phyloP scores from a whole-genome alignment of 2,329 filamentous ascomycete species.

The Talaromyces sp. region DNA sequence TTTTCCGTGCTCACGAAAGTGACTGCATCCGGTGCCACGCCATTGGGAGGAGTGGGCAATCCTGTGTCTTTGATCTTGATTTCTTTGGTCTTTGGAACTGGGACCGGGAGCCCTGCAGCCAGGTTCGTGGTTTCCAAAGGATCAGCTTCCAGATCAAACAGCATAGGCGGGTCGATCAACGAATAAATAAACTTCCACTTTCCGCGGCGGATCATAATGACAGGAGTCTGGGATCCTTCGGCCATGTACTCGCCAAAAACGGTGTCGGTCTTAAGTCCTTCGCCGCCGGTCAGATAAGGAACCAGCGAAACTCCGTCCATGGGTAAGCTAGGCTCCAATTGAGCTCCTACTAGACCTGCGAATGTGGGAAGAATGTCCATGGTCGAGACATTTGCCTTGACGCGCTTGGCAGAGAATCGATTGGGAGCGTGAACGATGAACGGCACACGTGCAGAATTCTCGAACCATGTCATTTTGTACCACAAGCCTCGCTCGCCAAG shows the following conservation, averaged over 20 bases:
- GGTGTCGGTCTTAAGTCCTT: slow-evolving; percentile 65
- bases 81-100: slow-evolving; percentile 38
- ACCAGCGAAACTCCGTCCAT: slow-evolving; percentile 81
- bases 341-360: slow-evolving; percentile 73
- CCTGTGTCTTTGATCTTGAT: slow-evolving; percentile 20
- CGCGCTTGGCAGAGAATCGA: slow-evolving; percentile 69
- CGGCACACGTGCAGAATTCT: slow-evolving; percentile 84
- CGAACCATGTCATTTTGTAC: slow-evolving; percentile 98
- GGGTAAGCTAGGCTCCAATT: slow-evolving; percentile 67
- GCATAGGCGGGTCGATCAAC: slow-evolving; percentile 75
- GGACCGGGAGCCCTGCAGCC: slow-evolving; percentile 32
- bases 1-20: slow-evolving; percentile 19
- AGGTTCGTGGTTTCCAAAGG: slow-evolving; percentile 76
- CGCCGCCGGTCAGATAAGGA: slow-evolving; percentile 64
- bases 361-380: slow-evolving; percentile 87
- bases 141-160: slow-evolving; percentile 75
- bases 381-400: slow-evolving; percentile 82
- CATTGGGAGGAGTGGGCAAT: slow-evolving; percentile 26
- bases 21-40: slow-evolving; percentile 17
- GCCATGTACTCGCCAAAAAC: slow-evolving; percentile 96
- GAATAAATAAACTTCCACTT: slow-evolving; percentile 90
- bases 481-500: slow-evolving; percentile 86
- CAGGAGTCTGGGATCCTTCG: slow-evolving; percentile 81
- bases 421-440: slow-evolving; percentile 79
- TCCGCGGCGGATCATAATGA: slow-evolving; percentile 91